Conservation (phyloP, 768 basidiomycete species). For the Agaricus blazei region DNA sequence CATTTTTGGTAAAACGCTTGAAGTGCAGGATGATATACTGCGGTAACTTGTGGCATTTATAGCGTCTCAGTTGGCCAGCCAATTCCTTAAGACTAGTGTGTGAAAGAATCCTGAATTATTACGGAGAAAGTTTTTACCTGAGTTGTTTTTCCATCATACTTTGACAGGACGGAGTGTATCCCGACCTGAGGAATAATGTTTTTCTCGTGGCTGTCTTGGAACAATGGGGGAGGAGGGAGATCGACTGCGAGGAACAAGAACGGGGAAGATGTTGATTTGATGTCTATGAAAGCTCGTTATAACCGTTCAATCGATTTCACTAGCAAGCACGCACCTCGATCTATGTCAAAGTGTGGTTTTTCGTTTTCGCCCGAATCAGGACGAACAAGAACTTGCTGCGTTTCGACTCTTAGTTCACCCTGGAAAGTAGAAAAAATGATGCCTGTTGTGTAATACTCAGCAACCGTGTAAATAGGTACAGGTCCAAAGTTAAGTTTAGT, state of each 20-base stretch:
- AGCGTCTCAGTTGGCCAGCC: slow-evolving; percentile 77
- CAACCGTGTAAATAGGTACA: slow-evolving; percentile 10
- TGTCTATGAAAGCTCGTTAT: slow-evolving; percentile 47
- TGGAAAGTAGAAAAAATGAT: slow-evolving; percentile 93
- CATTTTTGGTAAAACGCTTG: slow-evolving; percentile 95
- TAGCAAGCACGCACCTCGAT: slow-evolving; percentile 60
- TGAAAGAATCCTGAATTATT: not conserved
- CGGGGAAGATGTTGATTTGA: slow-evolving; percentile 78
- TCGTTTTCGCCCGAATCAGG: slow-evolving; percentile 69
- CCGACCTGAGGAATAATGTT: slow-evolving; percentile 99
- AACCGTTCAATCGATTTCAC: slow-evolving; percentile 7
- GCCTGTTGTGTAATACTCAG: slow-evolving; percentile 40
- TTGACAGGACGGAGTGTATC: slow-evolving; percentile 82
- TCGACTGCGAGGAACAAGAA: slow-evolving; percentile 96
- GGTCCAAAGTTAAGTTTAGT: not conserved
- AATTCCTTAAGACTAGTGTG: slow-evolving; percentile 56
- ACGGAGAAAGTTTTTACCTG: slow-evolving; percentile 48
- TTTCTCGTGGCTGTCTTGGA: slow-evolving; percentile 94
- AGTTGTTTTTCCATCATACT: slow-evolving; percentile 90
- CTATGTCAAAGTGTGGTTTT: slow-evolving; percentile 90
- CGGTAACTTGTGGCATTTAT: slow-evolving; percentile 86
- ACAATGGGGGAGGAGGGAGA: slow-evolving; percentile 94
- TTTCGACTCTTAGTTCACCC: slow-evolving; percentile 89
- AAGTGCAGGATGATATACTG: slow-evolving; percentile 92
- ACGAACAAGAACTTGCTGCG: slow-evolving; percentile 87